Base-by-base conservation (phyloP, 169 alveolate species). In the Theileria luwenshuni region DNA sequence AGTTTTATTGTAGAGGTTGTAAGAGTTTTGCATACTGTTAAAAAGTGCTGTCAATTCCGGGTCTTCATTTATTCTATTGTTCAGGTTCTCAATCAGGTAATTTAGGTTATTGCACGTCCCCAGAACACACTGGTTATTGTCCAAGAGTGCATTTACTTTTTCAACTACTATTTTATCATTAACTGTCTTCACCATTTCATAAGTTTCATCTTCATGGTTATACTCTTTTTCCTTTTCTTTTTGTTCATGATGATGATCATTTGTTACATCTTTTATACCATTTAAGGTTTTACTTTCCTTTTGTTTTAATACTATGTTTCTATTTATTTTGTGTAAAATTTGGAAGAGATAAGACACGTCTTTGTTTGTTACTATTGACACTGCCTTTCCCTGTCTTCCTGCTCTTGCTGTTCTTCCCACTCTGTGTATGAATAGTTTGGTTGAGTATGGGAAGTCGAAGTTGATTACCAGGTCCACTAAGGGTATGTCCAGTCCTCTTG, bases 341-440 rank as follows among this genome's bases (percentile, higher is more conserved):
- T 81, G 84, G 27, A 69, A 58, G 25, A 69, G 62, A 61, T 38
- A 81, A 10, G 89, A 68, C 45, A 81, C 49, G 58, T 81, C 89
- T 41, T 81, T 63, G 65, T 54, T 47, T 10, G 86, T 81, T 19
- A 81, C 74, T 23, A 81, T 23, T 28, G 89, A 81, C 52, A 81
- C 67, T 59, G 89, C 86, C 10, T 58, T 48, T 0, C 89, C 89
- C 69, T 81, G 85, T 0, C 76, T 28, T 8, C 99, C 99, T 7
- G 99, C 99, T 27, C 99, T 91, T 3, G 99, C 99, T 1, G 99
- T 97, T 80, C 99, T 90, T 32, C 99, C 99, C 0, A 97, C 99
- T 79, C 99, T 88, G 83, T 98, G 99, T 10, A 98, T 94, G 81
- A 96, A 98, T 63, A 96, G 97, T 80, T 97, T 96, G 27, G 98